phyloP scores from a whole-genome alignment of 1,284 basidiomycete species.

The Cutaneotrichosporon arboriforme region DNA sequence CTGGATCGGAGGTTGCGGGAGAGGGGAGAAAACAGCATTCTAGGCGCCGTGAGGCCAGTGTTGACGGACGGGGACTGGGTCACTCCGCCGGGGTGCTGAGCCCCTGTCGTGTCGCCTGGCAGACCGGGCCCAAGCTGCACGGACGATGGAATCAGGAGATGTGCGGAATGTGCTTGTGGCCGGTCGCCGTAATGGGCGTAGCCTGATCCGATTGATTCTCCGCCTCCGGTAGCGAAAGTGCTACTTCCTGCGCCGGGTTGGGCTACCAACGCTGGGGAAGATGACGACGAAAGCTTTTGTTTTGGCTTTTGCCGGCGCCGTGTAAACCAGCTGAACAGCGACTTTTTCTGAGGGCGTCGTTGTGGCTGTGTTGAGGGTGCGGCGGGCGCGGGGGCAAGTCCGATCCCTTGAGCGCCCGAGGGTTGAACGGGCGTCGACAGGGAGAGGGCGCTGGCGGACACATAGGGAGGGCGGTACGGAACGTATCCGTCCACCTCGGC shows the following conservation, averaged over 20 bases:
- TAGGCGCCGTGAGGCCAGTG: constrained; percentile 33
- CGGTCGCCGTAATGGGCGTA: neutral
- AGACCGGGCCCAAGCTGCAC: neutral
- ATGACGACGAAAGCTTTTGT: neutral
- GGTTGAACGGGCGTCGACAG: constrained; percentile 11
- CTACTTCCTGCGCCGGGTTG: no score
- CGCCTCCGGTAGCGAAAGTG: no score
- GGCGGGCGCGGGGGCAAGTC: constrained; percentile 8
- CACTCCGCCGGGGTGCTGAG: constrained; percentile 8
- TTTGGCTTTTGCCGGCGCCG: neutral
- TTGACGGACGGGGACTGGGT: constrained; percentile 33
- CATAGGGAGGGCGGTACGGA: constrained; percentile 17
- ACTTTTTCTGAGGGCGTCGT: constrained; percentile 1
- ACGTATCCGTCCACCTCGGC: constrained; percentile 11
- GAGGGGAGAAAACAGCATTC: constrained; percentile 40
- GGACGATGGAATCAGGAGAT: neutral
- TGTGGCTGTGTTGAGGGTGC: neutral
- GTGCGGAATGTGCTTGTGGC: neutral
- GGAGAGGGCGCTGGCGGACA: neutral
- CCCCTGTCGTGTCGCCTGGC: neutral
- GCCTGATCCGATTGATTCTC: neutral
- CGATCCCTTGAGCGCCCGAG: constrained; percentile 17
- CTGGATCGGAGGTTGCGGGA: constrained; percentile 22
- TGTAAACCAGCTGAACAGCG: constrained; percentile 7
- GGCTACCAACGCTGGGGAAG: constrained; percentile 4